A percentile compares a stretch with the other conserved stretches of the same genome.
These are phyloP conservation scores for Fusarium mangiferae DNA, from an alignment of 2,329 filamentous ascomycete genomes.

Conservation along the genomic window DNA sequence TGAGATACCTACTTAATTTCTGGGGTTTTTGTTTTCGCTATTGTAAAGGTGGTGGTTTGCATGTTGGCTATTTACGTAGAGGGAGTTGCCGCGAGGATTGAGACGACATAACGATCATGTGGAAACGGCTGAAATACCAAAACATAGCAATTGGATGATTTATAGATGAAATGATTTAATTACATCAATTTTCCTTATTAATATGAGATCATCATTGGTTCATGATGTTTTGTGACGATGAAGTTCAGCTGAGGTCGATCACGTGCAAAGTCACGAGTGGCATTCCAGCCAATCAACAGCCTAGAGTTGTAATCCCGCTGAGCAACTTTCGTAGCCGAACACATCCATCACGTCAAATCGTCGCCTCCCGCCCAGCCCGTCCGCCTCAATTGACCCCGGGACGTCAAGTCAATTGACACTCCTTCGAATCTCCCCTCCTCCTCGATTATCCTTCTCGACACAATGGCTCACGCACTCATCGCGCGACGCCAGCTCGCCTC, in stretches of 20 bases:
- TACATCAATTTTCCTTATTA: background rate
- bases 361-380: slow-evolving; percentile 41
- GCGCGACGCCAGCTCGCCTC: slow-evolving; percentile 50
- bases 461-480: slow-evolving; percentile 51
- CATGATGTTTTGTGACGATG: background rate
- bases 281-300: slow-evolving; percentile 49
- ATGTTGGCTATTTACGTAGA: slow-evolving; percentile 27
- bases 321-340: slow-evolving; percentile 47
- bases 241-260: slow-evolving; percentile 14
- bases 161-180: background rate
- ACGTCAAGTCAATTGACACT: slow-evolving; percentile 46
- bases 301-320: slow-evolving; percentile 55
- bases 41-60: slow-evolving; percentile 4
- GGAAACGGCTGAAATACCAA: slow-evolving; percentile 20
- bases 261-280: slow-evolving; percentile 47
- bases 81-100: slow-evolving; percentile 22
- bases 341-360: slow-evolving; percentile 45
- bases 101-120: slow-evolving; percentile 35
- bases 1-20: background rate
- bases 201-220: background rate
- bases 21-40: slow-evolving; percentile 29
- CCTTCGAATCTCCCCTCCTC: slow-evolving; percentile 18
- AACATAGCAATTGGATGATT: background rate
- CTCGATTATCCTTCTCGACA: slow-evolving; percentile 24
- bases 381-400: slow-evolving; percentile 41